Conservation (phyloP, 2,329 filamentous ascomycete genomes). For the Ceratocystis destructans region DNA sequence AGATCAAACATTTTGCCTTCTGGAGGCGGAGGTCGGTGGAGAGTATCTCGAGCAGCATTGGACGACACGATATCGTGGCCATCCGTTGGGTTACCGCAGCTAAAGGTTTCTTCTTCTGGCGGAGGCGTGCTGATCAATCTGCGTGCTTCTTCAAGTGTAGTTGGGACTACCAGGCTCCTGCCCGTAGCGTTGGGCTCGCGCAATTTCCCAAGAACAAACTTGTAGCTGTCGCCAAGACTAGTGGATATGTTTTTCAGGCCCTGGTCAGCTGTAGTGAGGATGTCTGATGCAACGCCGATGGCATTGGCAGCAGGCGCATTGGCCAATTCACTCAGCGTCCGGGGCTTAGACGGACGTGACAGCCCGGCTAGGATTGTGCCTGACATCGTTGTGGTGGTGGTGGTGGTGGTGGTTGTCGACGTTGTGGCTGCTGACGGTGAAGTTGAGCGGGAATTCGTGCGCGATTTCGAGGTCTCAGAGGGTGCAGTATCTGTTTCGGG, state of each 20-base stretch:
- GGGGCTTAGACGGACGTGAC: constrained; percentile 35
- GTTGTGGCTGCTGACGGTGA: neutral
- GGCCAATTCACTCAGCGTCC: constrained; percentile 72
- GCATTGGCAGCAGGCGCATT: constrained; percentile 64
- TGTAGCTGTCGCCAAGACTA: constrained; percentile 83
- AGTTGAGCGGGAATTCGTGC: neutral
- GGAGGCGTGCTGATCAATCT: constrained; percentile 69
- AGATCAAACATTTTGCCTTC: constrained; percentile 59
- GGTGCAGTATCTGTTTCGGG: neutral
- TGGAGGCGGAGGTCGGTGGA: constrained; percentile 24
- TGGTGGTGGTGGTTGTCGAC: neutral
- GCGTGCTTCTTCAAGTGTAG: constrained; percentile 82
- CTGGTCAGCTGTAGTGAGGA: constrained; percentile 79
- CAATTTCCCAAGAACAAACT: constrained; percentile 78
- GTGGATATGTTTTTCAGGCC: constrained; percentile 82
- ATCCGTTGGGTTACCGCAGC: constrained; percentile 32
- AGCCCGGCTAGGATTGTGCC: constrained; percentile 8
- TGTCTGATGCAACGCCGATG: constrained; percentile 69
- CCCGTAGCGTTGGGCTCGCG: constrained; percentile 44
- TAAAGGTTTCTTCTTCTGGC: constrained; percentile 39
- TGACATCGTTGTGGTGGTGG: neutral
- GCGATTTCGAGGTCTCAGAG: neutral
- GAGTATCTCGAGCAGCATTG: neutral
- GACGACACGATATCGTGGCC: neutral
- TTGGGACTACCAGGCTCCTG: constrained; percentile 52